Evolutionary conservation across 345 rosid genomes (phyloP).

Genomic region (Gossypium sturtianum): DNA sequence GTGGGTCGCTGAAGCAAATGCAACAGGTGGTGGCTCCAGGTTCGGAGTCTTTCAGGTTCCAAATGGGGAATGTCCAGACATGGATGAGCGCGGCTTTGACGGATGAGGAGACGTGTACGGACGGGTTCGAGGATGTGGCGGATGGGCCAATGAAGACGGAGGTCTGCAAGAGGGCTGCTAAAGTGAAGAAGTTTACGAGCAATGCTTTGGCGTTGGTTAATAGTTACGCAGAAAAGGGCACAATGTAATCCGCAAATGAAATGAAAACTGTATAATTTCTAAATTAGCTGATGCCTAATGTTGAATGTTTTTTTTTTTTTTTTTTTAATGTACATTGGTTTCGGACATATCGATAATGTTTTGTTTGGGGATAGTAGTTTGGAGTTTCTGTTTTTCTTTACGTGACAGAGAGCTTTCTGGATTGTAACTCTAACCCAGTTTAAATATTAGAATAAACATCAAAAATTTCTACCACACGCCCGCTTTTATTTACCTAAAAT

Average conservation of each 20-base stretch:
- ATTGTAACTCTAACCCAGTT: background rate
- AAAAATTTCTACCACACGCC: too few species aligned
- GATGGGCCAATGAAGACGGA: slow-evolving; percentile 44
- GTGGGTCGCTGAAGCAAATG: slow-evolving; percentile 71
- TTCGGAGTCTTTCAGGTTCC: slow-evolving; percentile 51
- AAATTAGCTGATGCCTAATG: background rate
- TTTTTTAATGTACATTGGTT: background rate
- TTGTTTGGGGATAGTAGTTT: background rate
- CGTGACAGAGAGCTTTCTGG: background rate
- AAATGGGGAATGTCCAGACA: slow-evolving; percentile 79
- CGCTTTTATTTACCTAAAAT: too few species aligned
- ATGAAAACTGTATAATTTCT: too few species aligned
- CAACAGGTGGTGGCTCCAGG: slow-evolving; percentile 33
- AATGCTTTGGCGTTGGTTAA: slow-evolving; percentile 71
- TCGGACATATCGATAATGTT: background rate
- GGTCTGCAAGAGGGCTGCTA: slow-evolving; percentile 33
- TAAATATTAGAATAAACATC: too few species aligned
- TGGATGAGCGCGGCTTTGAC: slow-evolving; percentile 96
- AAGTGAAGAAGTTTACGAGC: slow-evolving; percentile 63
- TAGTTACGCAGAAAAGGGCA: slow-evolving; percentile 44
- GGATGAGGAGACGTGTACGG: slow-evolving; percentile 78
- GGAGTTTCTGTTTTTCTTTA: too few species aligned
- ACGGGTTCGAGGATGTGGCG: slow-evolving; percentile 60
- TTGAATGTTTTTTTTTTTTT: background rate
- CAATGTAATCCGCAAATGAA: slow-evolving; percentile 8